Percentiles rank a stretch among this genome's conserved stretches.
Conservation (phyloP, 2,329 filamentous ascomycete genomes). For the Aureobasidium subglaciale region DNA sequence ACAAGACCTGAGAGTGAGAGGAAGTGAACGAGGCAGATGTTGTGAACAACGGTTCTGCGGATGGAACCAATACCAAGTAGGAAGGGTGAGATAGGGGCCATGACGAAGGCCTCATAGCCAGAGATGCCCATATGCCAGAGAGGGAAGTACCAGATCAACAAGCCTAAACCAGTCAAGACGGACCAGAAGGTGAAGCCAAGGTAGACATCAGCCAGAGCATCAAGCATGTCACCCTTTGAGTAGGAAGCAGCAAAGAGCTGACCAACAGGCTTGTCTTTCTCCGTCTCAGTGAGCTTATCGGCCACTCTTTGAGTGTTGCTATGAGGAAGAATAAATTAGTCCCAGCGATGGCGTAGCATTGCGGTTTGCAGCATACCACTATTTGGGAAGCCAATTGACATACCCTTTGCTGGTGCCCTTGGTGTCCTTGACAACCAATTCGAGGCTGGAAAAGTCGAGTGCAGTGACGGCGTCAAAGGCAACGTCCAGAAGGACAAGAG, state of each 20-base stretch:
- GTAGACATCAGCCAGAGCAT: slow-evolving; percentile 82
- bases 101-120: slow-evolving; percentile 84
- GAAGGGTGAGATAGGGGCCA: slow-evolving; percentile 75
- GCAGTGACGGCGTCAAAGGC: slow-evolving; percentile 93
- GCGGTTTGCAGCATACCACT: slow-evolving; percentile 30
- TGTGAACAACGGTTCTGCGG: slow-evolving; percentile 59
- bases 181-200: slow-evolving; percentile 97
- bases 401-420: slow-evolving; percentile 96
- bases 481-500: slow-evolving; percentile 88
- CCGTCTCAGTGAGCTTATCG: slow-evolving; percentile 23
- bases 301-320: slow-evolving; percentile 42
- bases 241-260: slow-evolving; percentile 66
- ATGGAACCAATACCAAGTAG: slow-evolving; percentile 65
- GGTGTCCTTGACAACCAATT: slow-evolving; percentile 80
- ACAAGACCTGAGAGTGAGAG: slow-evolving; percentile 76
- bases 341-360: background rate
- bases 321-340: slow-evolving; percentile 2
- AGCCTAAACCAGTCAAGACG: slow-evolving; percentile 78
- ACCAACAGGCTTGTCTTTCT: slow-evolving; percentile 63
- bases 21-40: slow-evolving; percentile 62
- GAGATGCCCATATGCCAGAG: slow-evolving; percentile 99
- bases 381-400: slow-evolving; percentile 91
- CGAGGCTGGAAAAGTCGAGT: slow-evolving; percentile 82
- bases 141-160: slow-evolving; percentile 92
- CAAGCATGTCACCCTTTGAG: slow-evolving; percentile 65